Evolutionary conservation across 2,329 filamentous ascomycete species (phyloP), one percentile per base, ranked within the genome.

Genomic region (Neonectria neomacrospora): DNA sequence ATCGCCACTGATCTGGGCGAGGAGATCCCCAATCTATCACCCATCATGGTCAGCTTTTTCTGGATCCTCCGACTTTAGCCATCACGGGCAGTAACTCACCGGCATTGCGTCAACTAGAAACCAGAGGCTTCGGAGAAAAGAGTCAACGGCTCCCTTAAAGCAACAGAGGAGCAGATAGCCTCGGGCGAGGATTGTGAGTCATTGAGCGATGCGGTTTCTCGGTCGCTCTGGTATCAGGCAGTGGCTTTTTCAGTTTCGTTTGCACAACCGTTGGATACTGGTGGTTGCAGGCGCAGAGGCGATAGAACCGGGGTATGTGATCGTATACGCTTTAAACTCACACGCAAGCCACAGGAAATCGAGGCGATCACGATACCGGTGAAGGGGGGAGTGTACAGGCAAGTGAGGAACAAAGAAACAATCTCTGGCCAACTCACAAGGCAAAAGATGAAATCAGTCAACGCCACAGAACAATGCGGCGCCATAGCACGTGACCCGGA

Each of bases 1-100:
- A 54, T 83, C 81, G 66, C 83, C 82, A 67, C 81, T 86, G 68
- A 90, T 90, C 74, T 87, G 85, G 68, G 86, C 88, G 34, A 78
- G 69, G 53, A 78, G 71, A 63, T 78, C 77, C 67, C 76, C 75
- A 55, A 78, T 78, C 77, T 78, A 3, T 52, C 37, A 61, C 52
- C 45, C 47, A 45, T 39, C 59, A 68, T 61, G 48, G 64, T 74
- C 54, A 74, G 63, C 26, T 59, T 68, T 68, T 70, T 54, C 56
- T 41, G 60, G 63, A 63, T 55, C 44, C 47, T 42, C 34, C 30
- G 53, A 54, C 28, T 54, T 51, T 55, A 37, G 47, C 34, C 42
- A 45, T 50, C 22, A 44, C 23, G 47, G 55, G 41, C 34, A 54
- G 63, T 58, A 58, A 69, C 74, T 71, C 58, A 77, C 75, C 62